Evolutionary conservation across 306 rosid genomes (phyloP).

Genomic region (Castanea mollissima): DNA sequence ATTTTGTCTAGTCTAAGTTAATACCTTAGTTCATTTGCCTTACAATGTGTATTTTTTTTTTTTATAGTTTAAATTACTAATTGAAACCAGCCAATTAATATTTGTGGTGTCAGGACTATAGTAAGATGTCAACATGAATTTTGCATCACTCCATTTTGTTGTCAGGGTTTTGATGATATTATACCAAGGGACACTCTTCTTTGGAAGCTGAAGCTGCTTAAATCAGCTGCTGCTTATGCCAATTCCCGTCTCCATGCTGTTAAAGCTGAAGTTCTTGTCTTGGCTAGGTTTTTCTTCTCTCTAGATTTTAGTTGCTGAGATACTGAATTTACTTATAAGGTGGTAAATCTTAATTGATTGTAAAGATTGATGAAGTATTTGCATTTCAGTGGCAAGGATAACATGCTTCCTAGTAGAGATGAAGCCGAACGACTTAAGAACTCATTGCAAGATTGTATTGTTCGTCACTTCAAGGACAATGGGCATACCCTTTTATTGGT

Average conservation of each 20-base stretch:
- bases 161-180: constrained; percentile 64
- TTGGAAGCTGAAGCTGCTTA: constrained; percentile 92
- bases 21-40: neutral
- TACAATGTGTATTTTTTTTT: neutral
- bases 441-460: constrained; percentile 53
- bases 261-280: constrained; percentile 89
- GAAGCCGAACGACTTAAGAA: constrained; percentile 68
- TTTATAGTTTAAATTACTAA: neutral
- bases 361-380: constrained; percentile 28
- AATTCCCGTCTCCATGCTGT: constrained; percentile 96
- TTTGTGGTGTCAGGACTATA: constrained; percentile 9
- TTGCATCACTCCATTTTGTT: constrained; percentile 24
- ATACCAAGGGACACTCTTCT: constrained; percentile 77
- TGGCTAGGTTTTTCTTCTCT: constrained; percentile 67
- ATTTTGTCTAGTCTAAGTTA: neutral
- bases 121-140: constrained; percentile 5
- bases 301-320: constrained; percentile 7
- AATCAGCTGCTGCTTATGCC: constrained; percentile 84
- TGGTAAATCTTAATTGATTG: constrained; percentile 7
- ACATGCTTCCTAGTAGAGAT: constrained; percentile 81
- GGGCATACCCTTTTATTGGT: constrained; percentile 98
- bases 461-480: constrained; percentile 67
- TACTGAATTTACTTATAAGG: constrained; percentile 20
- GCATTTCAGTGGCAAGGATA: constrained; percentile 76
- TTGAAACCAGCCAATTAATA: constrained; percentile 2